These are phyloP conservation scores for Ganoderma meredithae DNA, from an alignment of 1,284 basidiomycete genomes.

Conservation along the genomic window DNA sequence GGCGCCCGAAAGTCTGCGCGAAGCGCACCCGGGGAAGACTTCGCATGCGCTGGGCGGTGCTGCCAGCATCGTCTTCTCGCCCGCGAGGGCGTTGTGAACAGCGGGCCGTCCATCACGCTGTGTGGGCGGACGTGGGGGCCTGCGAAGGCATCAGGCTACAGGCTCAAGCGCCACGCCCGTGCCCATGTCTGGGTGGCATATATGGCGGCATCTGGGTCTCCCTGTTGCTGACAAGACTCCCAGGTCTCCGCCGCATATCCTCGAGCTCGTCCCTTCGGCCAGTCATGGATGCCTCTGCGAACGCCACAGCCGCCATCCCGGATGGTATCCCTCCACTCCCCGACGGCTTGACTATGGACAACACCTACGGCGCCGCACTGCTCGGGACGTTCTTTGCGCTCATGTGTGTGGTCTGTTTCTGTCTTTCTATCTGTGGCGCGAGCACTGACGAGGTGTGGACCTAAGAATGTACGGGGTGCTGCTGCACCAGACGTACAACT, in stretches of 20 bases:
- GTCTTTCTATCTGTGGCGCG: constrained; percentile 2
- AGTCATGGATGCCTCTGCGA: not conserved
- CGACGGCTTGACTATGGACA: constrained; percentile 8
- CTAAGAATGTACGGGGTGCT: constrained; percentile 1
- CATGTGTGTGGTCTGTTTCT: not conserved
- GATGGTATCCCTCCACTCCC: not conserved
- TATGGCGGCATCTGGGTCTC: not conserved
- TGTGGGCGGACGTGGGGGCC: not conserved
- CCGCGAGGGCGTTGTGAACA: not conserved
- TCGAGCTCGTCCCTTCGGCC: not conserved
- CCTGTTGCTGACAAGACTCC: not conserved
- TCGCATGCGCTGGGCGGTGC: not conserved
- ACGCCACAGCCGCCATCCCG: not conserved
- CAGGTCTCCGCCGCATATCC: not conserved
- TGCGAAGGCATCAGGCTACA: not conserved
- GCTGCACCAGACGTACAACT: constrained; percentile 4
- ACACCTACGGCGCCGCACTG: constrained; percentile 17
- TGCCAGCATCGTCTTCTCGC: not conserved
- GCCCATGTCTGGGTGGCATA: not conserved
- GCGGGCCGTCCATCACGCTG: not conserved
- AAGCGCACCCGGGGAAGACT: not conserved
- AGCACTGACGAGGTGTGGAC: not conserved
- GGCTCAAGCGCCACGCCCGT: not conserved
- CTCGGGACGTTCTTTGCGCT: constrained; percentile 10
- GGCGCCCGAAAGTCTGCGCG: not conserved